phyloP scores from a whole-genome alignment of 169 alveolate genomes.

The Eimeria nieschulzi region DNA sequence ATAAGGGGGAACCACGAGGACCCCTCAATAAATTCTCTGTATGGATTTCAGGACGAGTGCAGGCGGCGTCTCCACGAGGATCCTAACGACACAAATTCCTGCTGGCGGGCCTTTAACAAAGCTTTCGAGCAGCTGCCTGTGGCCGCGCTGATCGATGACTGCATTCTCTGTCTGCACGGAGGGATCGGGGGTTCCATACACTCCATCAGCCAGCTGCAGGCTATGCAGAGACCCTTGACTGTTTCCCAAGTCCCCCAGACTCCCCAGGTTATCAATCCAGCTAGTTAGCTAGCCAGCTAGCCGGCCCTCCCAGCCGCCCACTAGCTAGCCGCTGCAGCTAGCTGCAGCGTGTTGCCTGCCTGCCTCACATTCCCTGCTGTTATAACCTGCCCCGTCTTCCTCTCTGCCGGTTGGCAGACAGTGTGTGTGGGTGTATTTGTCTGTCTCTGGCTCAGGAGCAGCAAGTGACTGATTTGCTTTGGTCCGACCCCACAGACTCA shows the following conservation, averaged over 20 bases:
- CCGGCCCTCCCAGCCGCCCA: too few relatives aligned
- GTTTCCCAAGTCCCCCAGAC: slow-evolving; percentile 92
- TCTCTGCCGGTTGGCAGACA: too few relatives aligned
- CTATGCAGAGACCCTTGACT: slow-evolving; percentile 93
- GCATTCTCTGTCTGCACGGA: slow-evolving; percentile 98
- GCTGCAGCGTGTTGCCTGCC: too few relatives aligned
- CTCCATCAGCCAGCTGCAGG: slow-evolving; percentile 91
- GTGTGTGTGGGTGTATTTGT: too few relatives aligned
- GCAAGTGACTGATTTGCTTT: slow-evolving; percentile 86
- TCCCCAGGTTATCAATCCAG: slow-evolving; percentile 28
- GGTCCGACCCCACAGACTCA: slow-evolving; percentile 93
- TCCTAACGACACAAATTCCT: slow-evolving; percentile 91
- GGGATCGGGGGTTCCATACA: slow-evolving; percentile 97
- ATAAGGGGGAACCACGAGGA: slow-evolving; percentile 95
- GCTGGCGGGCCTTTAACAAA: slow-evolving; percentile 94
- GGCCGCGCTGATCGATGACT: slow-evolving; percentile 98
- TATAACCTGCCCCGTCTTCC: too few relatives aligned
- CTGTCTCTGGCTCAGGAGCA: slow-evolving; percentile 83
- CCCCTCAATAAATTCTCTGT: slow-evolving; percentile 97
- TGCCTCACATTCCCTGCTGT: too few relatives aligned
- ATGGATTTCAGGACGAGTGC: slow-evolving; percentile 99
- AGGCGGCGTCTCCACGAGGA: slow-evolving; percentile 97
- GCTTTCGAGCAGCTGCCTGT: slow-evolving; percentile 98
- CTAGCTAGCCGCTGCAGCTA: too few relatives aligned
- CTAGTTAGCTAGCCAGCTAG: neutral